Conservation (phyloP, 768 basidiomycete genomes). For the Suillus clintonianus region DNA sequence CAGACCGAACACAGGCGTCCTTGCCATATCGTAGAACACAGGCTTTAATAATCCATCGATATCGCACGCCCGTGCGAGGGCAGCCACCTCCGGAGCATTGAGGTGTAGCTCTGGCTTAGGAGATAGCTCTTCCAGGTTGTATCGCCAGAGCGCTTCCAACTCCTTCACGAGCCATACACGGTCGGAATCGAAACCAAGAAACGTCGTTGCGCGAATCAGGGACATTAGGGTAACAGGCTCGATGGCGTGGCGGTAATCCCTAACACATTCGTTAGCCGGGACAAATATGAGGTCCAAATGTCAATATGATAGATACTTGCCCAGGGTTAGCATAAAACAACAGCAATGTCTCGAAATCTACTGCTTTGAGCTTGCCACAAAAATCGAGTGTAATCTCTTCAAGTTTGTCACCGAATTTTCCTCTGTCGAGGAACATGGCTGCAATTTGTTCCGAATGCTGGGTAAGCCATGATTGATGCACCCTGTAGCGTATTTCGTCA, state of each 20-base stretch:
- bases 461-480: no score
- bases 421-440: background rate
- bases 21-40: slow-evolving; percentile 41
- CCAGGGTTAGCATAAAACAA: slow-evolving; percentile 1
- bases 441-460: slow-evolving; percentile 27
- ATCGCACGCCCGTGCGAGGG: slow-evolving; percentile 30
- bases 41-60: slow-evolving; percentile 31
- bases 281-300: background rate
- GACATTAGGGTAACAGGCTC: slow-evolving; percentile 31
- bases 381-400: background rate
- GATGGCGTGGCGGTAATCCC: slow-evolving; percentile 25
- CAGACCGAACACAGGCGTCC: background rate
- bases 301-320: background rate
- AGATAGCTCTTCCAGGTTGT: slow-evolving; percentile 17
- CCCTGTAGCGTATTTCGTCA: no score
- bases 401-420: background rate
- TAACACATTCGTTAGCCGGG: slow-evolving; percentile 11
- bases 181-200: slow-evolving; percentile 32
- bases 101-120: slow-evolving; percentile 6
- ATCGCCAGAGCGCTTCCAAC: slow-evolving; percentile 33
- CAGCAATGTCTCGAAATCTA: background rate
- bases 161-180: slow-evolving; percentile 28
- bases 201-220: slow-evolving; percentile 37
- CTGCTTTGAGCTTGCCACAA: background rate
- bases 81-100: slow-evolving; percentile 30